Percentiles rank a stretch among this genome's conserved stretches.
Conservation (phyloP, 257 asterid species). For the Osmanthus fragrans region DNA sequence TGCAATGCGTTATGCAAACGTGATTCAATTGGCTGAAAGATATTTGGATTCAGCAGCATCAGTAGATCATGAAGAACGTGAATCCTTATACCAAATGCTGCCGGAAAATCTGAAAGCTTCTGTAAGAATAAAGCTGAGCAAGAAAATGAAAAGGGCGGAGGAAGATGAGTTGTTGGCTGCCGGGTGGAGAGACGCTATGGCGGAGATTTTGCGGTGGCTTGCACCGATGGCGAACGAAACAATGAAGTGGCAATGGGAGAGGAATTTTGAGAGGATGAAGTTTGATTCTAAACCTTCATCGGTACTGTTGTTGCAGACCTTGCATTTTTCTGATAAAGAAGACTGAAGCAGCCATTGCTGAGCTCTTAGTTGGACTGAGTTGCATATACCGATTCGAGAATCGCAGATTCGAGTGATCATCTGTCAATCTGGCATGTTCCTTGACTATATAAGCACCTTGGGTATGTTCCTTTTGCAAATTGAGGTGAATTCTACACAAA, state of each 20-base stretch:
- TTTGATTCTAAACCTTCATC: constrained; percentile 48
- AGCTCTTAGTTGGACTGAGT: constrained; percentile 76
- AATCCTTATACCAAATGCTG: constrained; percentile 61
- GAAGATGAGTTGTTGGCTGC: constrained; percentile 53
- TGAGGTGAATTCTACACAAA: no score
- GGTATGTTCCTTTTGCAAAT: no score
- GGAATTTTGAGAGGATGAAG: constrained; percentile 65
- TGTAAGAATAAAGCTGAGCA: constrained; percentile 64
- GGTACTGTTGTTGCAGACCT: constrained; percentile 58
- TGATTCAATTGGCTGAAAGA: constrained; percentile 56
- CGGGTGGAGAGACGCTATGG: constrained; percentile 80
- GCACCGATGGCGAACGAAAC: constrained; percentile 77
- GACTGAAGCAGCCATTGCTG: constrained; percentile 88
- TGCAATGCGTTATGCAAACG: constrained; percentile 66
- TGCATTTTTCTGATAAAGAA: constrained; percentile 78
- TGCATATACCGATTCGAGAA: constrained; percentile 66
- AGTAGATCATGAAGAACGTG: constrained; percentile 39
- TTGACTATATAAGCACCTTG: no score
- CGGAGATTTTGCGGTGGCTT: constrained; percentile 73
- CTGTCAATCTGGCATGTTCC: neutral
- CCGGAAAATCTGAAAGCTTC: constrained; percentile 61
- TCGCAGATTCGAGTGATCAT: constrained; percentile 14
- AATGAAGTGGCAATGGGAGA: constrained; percentile 71
- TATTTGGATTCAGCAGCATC: constrained; percentile 40
- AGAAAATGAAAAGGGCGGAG: constrained; percentile 47